A percentile compares a stretch with the other conserved stretches of the same genome.
phyloP scores from a whole-genome alignment of 2,329 filamentous ascomycete species.

The Magnaporthiopsis poae region DNA sequence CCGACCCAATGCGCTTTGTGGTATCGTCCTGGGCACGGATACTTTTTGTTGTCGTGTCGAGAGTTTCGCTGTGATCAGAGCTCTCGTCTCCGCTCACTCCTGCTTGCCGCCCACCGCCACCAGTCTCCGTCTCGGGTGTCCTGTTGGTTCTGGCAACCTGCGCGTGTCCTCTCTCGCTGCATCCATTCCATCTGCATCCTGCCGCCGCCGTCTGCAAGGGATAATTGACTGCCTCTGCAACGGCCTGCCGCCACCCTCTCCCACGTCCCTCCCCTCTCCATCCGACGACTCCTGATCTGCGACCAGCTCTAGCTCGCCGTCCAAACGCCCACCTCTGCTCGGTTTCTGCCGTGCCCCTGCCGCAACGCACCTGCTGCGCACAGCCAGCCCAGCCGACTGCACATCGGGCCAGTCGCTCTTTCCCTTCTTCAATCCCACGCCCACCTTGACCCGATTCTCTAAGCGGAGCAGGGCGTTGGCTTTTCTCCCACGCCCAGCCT shows the following conservation, averaged over 20 bases:
- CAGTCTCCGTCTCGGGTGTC: background rate
- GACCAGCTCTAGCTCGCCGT: background rate
- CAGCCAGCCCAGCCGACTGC: background rate
- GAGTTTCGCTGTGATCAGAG: background rate
- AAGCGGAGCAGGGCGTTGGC: background rate
- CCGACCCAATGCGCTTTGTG: conserved; percentile 1
- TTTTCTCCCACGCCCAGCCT: background rate
- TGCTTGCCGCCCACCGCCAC: background rate
- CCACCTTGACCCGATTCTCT: no score
- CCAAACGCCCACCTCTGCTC: background rate
- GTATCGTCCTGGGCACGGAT: conserved; percentile 1
- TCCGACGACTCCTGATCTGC: background rate
- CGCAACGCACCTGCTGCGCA: background rate
- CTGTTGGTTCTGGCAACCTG: background rate
- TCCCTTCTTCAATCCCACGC: background rate
- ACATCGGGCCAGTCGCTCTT: background rate
- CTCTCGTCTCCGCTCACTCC: background rate
- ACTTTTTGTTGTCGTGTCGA: background rate
- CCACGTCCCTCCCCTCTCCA: background rate
- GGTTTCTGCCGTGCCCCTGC: background rate
- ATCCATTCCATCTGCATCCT: background rate
- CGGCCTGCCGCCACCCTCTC: background rate
- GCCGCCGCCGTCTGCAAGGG: background rate
- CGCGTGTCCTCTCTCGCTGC: background rate
- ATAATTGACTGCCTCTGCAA: background rate